Percentiles rank a stretch among this genome's conserved stretches.
Conservation (phyloP, 148 eudicot genomes). For the Rhododendron williamsianum region DNA sequence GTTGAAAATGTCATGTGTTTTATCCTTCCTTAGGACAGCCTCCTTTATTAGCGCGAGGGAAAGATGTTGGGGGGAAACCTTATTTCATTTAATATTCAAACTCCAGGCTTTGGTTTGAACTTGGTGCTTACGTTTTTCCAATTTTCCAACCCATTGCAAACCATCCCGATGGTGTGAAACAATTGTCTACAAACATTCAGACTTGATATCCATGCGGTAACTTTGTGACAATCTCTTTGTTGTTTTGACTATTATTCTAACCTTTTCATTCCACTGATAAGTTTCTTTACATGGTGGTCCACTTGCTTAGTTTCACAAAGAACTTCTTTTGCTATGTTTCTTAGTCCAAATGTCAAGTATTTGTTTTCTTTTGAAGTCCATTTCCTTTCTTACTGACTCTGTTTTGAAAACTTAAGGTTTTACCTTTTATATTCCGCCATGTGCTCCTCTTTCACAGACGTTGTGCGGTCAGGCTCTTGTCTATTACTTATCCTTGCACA, state of each 20-base stretch:
- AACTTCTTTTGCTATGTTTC: neutral
- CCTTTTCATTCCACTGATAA: neutral
- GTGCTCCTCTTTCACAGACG: neutral
- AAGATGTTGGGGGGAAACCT: slow-evolving; percentile 1
- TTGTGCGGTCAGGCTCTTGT: neutral
- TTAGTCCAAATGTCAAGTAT: neutral
- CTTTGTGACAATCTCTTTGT: neutral
- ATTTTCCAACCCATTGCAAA: neutral
- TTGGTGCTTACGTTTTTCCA: neutral
- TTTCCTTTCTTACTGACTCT: neutral
- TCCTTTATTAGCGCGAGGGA: neutral
- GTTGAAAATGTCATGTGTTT: neutral
- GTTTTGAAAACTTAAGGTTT: neutral
- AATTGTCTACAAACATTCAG: neutral
- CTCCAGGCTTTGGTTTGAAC: neutral
- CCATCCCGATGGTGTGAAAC: neutral
- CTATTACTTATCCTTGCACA: neutral
- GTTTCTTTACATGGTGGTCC: neutral
- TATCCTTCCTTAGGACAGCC: neutral
- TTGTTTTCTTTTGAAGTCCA: neutral
- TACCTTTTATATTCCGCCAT: neutral
- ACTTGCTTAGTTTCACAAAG: neutral
- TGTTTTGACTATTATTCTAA: neutral
- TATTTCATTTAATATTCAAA: neutral
- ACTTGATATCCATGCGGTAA: neutral